Conservation (phyloP, 345 rosid species). For the Lepidium sativum region DNA sequence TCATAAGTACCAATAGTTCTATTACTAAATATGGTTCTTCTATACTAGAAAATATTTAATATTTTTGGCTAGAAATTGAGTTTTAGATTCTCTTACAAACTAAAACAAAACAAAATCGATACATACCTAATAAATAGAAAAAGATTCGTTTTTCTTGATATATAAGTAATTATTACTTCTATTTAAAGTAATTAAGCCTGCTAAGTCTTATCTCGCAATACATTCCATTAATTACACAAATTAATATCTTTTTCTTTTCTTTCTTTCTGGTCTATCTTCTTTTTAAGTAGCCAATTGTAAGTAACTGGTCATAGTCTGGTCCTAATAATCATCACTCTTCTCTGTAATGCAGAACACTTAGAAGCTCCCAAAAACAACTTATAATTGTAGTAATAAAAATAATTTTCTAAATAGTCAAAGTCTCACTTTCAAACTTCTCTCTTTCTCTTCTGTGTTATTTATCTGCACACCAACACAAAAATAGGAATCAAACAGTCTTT, state of each 20-base stretch:
- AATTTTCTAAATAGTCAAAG: constrained; percentile 20
- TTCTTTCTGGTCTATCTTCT: constrained; percentile 19
- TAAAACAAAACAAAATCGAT: constrained; percentile 3
- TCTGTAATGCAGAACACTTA: constrained; percentile 8
- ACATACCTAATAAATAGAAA: neutral
- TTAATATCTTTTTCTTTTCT: constrained; percentile 3
- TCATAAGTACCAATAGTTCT: neutral
- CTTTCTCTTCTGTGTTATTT: constrained; percentile 30
- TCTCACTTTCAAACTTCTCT: constrained; percentile 20
- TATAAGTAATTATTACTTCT: constrained; percentile 10
- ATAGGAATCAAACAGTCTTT: constrained; percentile 27
- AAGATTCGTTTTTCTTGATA: neutral
- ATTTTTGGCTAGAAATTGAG: constrained; percentile 13
- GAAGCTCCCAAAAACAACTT: neutral
- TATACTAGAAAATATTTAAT: no score
- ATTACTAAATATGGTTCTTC: neutral
- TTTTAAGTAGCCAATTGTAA: constrained; percentile 18
- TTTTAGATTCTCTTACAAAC: constrained; percentile 27
- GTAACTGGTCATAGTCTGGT: constrained; percentile 35
- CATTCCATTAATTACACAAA: constrained; percentile 13
- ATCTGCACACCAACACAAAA: constrained; percentile 30
- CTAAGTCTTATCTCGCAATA: constrained; percentile 17
- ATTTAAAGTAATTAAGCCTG: constrained; percentile 23
- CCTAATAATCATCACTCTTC: constrained; percentile 55
- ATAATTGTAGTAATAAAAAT: neutral